phyloP scores from a whole-genome alignment of 495 filamentous ascomycete species.

The Lophiostoma macrostomum region DNA sequence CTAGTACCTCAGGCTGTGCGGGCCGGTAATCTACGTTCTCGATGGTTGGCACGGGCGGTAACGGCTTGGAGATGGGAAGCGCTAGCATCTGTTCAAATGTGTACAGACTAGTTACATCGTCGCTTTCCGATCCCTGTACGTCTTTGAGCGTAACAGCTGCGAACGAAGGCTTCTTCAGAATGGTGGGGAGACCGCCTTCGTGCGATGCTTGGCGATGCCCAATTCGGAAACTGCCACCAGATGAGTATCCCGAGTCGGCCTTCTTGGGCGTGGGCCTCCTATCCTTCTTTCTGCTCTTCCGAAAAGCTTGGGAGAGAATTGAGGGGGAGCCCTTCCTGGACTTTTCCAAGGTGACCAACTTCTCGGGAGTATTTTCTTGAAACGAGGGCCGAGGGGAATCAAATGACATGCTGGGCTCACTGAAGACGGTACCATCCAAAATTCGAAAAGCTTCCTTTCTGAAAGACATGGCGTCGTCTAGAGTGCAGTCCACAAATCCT shows the following conservation, averaged over 20 bases:
- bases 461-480: conserved; percentile 8
- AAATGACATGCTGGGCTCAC: neutral
- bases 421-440: conserved; percentile 31
- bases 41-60: conserved; percentile 15
- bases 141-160: conserved; percentile 22
- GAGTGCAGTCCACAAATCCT: conserved; percentile 15
- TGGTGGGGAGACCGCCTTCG: conserved; percentile 9
- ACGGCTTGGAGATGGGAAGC: conserved; percentile 17
- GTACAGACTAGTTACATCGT: conserved; percentile 34
- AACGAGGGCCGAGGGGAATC: neutral
- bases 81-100: conserved; percentile 35
- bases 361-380: no score
- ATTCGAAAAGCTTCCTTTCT: conserved; percentile 30
- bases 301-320: no score
- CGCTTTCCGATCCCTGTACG: conserved; percentile 29
- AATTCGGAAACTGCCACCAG: conserved; percentile 25
- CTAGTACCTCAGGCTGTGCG: neutral
- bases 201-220: conserved; percentile 2
- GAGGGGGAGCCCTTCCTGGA: no score
- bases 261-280: conserved; percentile 25
- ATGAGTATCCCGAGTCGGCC: conserved; percentile 35
- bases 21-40: neutral
- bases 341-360: no score
- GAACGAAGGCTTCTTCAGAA: conserved; percentile 7
- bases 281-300: neutral